Percentiles rank a stretch among this genome's conserved stretches.
These are phyloP conservation scores for Abortiporus biennis DNA, from an alignment of 1,284 basidiomycete species.

Conservation along the genomic window DNA sequence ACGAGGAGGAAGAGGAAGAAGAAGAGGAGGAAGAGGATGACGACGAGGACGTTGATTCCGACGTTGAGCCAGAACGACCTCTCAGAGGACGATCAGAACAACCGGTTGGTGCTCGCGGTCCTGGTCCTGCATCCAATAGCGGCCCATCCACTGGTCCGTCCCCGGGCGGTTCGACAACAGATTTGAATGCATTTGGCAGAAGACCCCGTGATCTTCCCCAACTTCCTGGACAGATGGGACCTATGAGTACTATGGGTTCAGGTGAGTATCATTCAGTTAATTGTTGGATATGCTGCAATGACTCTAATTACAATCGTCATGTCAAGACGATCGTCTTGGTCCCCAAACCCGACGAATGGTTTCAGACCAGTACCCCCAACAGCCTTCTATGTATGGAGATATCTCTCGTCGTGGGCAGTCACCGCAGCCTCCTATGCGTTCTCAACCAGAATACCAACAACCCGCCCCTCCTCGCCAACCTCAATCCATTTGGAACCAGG, in stretches of 20 bases:
- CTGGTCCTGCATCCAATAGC: conserved; percentile 16
- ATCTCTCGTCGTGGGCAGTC: conserved; percentile 39
- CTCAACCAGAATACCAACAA: conserved; percentile 23
- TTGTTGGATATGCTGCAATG: conserved; percentile 9
- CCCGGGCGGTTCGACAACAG: conserved; percentile 20
- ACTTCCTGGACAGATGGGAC: conserved; percentile 29
- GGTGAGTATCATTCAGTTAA: conserved; percentile 20
- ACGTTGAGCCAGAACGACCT: conserved; percentile 44
- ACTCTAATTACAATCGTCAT: conserved; percentile 21
- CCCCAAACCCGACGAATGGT: conserved; percentile 21
- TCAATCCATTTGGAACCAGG: conserved; percentile 79
- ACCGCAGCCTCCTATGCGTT: conserved; percentile 29
- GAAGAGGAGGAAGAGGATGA: conserved; percentile 74
- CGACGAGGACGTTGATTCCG: conserved; percentile 64
- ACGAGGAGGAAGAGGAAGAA: conserved; percentile 76
- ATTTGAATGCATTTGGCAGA: conserved; percentile 22
- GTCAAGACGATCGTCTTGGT: conserved; percentile 13
- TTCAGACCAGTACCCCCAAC: conserved; percentile 37
- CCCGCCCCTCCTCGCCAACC: conserved; percentile 50
- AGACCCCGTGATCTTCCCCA: conserved; percentile 38
- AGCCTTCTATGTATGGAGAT: conserved; percentile 32
- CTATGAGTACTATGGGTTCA: conserved; percentile 12
- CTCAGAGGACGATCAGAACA: conserved; percentile 25
- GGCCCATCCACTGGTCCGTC: conserved; percentile 19
- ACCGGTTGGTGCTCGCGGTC: conserved; percentile 19